phyloP scores from a whole-genome alignment of 1,284 basidiomycete genomes.

The Malassezia psittaci region DNA sequence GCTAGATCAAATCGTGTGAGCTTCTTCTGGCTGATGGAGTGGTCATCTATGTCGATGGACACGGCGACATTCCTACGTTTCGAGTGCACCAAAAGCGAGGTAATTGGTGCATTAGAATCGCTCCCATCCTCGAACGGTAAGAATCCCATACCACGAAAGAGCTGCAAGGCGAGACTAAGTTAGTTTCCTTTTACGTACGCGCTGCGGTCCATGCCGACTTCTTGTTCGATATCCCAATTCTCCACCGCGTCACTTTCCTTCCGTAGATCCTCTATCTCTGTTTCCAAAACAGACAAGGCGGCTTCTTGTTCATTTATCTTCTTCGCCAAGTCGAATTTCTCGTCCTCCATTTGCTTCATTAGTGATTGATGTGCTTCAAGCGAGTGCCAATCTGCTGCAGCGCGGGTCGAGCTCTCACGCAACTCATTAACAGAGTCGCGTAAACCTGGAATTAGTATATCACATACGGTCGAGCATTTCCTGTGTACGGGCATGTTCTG shows the following conservation, averaged over 20 bases:
- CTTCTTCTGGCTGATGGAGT: constrained; percentile 16
- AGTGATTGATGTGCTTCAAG: constrained; percentile 22
- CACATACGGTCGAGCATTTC: constrained; percentile 2
- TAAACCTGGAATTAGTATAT: constrained; percentile 10
- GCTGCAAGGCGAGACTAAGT: constrained; percentile 21
- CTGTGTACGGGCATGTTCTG: background rate
- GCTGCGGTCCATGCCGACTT: constrained; percentile 27
- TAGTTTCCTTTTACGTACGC: constrained; percentile 21
- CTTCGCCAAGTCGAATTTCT: constrained; percentile 37
- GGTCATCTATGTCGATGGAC: constrained; percentile 25
- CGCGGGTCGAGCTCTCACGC: constrained; percentile 22
- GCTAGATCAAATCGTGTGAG: constrained; percentile 24
- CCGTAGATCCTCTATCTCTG: constrained; percentile 25
- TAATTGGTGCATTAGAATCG: constrained; percentile 13
- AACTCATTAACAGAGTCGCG: constrained; percentile 22
- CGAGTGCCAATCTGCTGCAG: constrained; percentile 31
- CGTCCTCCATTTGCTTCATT: constrained; percentile 29
- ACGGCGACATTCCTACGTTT: constrained; percentile 28
- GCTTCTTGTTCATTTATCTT: constrained; percentile 36
- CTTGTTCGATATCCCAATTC: constrained; percentile 29
- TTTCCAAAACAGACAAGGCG: constrained; percentile 23
- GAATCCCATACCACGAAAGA: constrained; percentile 32
- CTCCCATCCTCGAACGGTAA: constrained; percentile 19
- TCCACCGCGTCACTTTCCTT: constrained; percentile 21
- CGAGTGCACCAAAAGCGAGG: constrained; percentile 25